Percentiles rank a stretch among this genome's conserved stretches.
phyloP scores from a whole-genome alignment of 2,329 filamentous ascomycete species.

The Trichoderma aggressivum region DNA sequence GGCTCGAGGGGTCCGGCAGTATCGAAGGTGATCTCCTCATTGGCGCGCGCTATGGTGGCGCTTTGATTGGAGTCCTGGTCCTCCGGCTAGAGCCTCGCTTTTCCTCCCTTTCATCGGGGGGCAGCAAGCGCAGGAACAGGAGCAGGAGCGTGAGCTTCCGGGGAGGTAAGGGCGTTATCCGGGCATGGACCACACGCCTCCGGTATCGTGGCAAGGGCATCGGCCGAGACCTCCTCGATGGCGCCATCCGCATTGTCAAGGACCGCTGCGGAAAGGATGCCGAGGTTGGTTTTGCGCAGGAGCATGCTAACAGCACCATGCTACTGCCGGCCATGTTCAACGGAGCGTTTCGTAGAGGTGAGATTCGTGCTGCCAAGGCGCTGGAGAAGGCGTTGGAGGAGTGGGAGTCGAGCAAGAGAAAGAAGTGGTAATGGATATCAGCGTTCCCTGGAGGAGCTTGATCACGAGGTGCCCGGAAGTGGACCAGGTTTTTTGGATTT shows the following conservation, averaged over 20 bases:
- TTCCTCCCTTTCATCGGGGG: conserved; percentile 22
- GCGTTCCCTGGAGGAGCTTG: not conserved
- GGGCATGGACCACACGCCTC: conserved; percentile 76
- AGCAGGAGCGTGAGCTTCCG: conserved; percentile 41
- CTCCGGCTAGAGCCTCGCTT: conserved; percentile 57
- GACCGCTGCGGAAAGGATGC: conserved; percentile 66
- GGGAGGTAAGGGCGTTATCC: conserved; percentile 67
- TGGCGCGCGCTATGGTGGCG: conserved; percentile 63
- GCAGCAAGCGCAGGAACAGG: conserved; percentile 38
- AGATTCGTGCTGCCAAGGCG: conserved; percentile 54
- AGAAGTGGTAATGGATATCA: conserved; percentile 41
- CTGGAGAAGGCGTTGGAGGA: conserved; percentile 50
- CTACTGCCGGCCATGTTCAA: conserved; percentile 64
- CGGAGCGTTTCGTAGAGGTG: conserved; percentile 54
- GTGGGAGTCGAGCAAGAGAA: conserved; percentile 46
- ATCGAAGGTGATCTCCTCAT: conserved; percentile 56
- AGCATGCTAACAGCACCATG: conserved; percentile 71
- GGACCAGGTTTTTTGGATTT: conserved; percentile 11
- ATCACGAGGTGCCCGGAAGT: not conserved
- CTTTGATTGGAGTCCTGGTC: conserved; percentile 69
- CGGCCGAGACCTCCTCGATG: conserved; percentile 68
- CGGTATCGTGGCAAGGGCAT: conserved; percentile 69
- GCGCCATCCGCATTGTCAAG: conserved; percentile 65
- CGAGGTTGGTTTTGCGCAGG: conserved; percentile 67
- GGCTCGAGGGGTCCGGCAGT: conserved; percentile 47